phyloP scores from a whole-genome alignment of 2,329 filamentous ascomycete species.

The Diaporthe nobilis region DNA sequence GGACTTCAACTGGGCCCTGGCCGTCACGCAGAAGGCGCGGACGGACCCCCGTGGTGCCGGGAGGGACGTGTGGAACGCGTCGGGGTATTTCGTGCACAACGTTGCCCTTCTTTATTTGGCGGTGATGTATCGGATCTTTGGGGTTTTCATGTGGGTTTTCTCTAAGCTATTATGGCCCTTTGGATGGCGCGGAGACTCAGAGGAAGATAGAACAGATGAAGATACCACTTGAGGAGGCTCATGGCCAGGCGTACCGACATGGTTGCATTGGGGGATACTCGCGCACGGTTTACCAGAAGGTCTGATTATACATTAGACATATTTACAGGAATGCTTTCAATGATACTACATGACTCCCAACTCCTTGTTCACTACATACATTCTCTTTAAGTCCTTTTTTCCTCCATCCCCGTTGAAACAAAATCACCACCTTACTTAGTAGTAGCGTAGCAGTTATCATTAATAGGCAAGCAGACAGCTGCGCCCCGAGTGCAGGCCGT shows the following conservation, averaged over 20 bases:
- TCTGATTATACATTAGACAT: slow-evolving; percentile 21
- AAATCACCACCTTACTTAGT: not conserved
- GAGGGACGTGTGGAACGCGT: slow-evolving; percentile 27
- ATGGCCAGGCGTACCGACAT: not conserved
- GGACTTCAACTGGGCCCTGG: slow-evolving; percentile 42
- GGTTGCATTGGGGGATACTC: not conserved
- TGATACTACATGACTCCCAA: not conserved
- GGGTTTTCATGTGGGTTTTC: slow-evolving; percentile 21
- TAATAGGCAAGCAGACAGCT: slow-evolving; percentile 28
- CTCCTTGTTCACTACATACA: not conserved
- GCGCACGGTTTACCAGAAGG: not conserved
- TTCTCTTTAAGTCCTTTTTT: too few species aligned
- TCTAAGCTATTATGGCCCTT: slow-evolving; percentile 6
- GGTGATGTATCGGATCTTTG: slow-evolving; percentile 25
- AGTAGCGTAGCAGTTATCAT: slow-evolving; percentile 33
- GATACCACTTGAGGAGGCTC: not conserved
- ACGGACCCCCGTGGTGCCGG: slow-evolving; percentile 30
- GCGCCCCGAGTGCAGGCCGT: not conserved
- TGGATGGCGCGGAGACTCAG: not conserved
- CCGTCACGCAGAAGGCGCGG: slow-evolving; percentile 27
- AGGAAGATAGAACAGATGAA: not conserved
- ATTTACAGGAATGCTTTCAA: slow-evolving; percentile 2
- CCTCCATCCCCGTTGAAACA: not conserved
- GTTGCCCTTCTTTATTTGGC: slow-evolving; percentile 28
- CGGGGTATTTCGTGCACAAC: slow-evolving; percentile 33